phyloP scores from a whole-genome alignment of 2,329 filamentous ascomycete genomes.

The Bipolaris zeicola region DNA sequence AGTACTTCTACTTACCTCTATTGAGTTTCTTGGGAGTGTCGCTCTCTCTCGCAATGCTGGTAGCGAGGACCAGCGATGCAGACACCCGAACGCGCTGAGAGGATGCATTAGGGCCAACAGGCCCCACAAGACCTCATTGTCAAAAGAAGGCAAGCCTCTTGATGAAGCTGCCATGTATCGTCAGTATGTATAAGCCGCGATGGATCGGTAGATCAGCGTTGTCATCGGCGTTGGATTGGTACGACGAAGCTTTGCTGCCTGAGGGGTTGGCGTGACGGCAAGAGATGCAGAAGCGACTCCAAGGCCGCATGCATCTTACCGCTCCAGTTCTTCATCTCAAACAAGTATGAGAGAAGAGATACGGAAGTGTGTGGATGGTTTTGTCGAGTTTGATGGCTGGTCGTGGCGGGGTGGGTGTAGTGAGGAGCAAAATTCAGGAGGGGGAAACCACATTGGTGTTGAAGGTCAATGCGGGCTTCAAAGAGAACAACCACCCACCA shows the following conservation, averaged over 20 bases:
- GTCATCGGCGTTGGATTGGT: background rate
- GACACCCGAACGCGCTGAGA: background rate
- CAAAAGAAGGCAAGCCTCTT: background rate
- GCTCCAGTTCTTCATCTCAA: background rate
- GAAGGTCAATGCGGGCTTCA: conserved; percentile 4
- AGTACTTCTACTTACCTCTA: background rate
- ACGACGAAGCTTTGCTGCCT: background rate
- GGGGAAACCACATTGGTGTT: background rate
- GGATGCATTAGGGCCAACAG: background rate
- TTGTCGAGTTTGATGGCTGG: background rate
- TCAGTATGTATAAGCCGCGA: background rate
- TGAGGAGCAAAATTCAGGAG: conserved; percentile 7
- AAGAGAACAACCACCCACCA: background rate
- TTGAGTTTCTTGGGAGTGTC: background rate
- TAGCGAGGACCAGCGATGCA: background rate
- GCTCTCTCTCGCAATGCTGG: background rate
- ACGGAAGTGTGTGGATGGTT: background rate
- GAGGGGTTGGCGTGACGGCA: background rate
- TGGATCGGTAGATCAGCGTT: background rate
- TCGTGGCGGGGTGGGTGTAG: background rate
- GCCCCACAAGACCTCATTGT: background rate
- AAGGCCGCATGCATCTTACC: background rate
- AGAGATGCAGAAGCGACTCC: conserved; percentile 1
- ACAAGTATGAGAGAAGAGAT: background rate
- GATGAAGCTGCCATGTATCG: background rate